These are phyloP conservation scores for Saccharomycopsis fermentans DNA, from an alignment of 805 yeast species.

Conservation along the genomic window DNA sequence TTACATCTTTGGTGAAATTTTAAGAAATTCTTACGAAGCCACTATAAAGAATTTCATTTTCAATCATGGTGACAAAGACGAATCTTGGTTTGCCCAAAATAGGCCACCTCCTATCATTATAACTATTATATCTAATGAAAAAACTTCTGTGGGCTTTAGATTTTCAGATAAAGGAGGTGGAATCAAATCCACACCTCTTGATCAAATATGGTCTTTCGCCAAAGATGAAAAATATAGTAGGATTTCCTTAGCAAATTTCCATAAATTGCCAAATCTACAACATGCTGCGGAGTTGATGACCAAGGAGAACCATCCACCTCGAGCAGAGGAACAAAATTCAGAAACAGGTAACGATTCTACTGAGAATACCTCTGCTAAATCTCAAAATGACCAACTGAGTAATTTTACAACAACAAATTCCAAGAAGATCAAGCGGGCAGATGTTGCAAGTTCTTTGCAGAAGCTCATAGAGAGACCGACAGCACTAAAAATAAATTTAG, in stretches of 20 bases:
- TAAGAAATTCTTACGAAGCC: slow-evolving; percentile 79
- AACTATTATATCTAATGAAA: slow-evolving; percentile 56
- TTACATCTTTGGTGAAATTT: slow-evolving; percentile 76
- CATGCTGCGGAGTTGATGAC: slow-evolving; percentile 23
- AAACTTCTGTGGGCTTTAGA: slow-evolving; percentile 54
- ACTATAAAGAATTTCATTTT: slow-evolving; percentile 42
- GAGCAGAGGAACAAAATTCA: not conserved
- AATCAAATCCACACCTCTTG: slow-evolving; percentile 45
- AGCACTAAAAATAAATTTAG: slow-evolving; percentile 70
- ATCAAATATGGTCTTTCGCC: slow-evolving; percentile 80
- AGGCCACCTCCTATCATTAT: slow-evolving; percentile 69
- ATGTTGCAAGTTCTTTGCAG: slow-evolving; percentile 27
- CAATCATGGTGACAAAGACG: slow-evolving; percentile 10
- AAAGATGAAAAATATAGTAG: slow-evolving; percentile 53
- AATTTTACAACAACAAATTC: slow-evolving; percentile 22
- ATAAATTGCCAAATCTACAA: slow-evolving; percentile 54
- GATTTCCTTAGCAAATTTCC: slow-evolving; percentile 53
- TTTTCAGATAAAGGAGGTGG: slow-evolving; percentile 93
- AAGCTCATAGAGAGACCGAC: slow-evolving; percentile 64
- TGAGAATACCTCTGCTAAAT: not conserved
- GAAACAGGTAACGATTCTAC: not conserved
- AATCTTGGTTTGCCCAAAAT: slow-evolving; percentile 17
- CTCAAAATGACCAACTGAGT: not conserved
- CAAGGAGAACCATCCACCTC: not conserved
- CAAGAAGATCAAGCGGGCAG: not conserved